Evolutionary conservation across 768 basidiomycete species (phyloP).

Genomic region (Calocybe cyanea): DNA sequence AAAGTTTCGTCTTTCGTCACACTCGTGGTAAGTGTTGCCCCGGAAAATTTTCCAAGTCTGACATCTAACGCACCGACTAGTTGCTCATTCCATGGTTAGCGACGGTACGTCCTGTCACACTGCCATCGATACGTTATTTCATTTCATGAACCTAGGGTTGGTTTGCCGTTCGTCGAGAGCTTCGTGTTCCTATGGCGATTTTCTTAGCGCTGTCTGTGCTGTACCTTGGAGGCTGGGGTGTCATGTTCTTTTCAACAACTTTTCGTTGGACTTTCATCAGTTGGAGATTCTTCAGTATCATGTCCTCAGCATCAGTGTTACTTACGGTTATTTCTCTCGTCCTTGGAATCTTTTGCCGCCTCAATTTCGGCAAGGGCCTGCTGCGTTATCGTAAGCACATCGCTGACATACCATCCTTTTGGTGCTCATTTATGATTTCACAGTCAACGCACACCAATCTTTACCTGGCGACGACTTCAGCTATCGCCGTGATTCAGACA

Average conservation of each 20-base stretch:
- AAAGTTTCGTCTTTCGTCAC: slow-evolving; percentile 52
- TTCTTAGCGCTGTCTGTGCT: slow-evolving; percentile 60
- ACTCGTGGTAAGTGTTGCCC: slow-evolving; percentile 46
- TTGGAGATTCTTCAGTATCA: slow-evolving; percentile 72
- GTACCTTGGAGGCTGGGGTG: slow-evolving; percentile 66
- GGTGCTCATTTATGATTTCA: slow-evolving; percentile 4
- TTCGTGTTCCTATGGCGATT: slow-evolving; percentile 49
- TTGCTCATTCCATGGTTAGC: slow-evolving; percentile 69
- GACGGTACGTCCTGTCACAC: slow-evolving; percentile 32
- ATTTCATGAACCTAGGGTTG: slow-evolving; percentile 49
- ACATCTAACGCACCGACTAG: slow-evolving; percentile 26
- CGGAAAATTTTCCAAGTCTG: background rate
- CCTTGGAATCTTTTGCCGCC: slow-evolving; percentile 62
- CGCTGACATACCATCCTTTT: background rate
- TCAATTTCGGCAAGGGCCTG: slow-evolving; percentile 78
- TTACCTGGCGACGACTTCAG: slow-evolving; percentile 29
- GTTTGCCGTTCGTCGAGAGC: slow-evolving; percentile 70
- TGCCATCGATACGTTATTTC: background rate
- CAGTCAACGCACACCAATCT: slow-evolving; percentile 56
- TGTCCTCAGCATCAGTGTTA: slow-evolving; percentile 53
- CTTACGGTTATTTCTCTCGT: slow-evolving; percentile 53
- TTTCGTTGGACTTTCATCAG: slow-evolving; percentile 75
- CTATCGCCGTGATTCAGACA: slow-evolving; percentile 35
- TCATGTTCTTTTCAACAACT: slow-evolving; percentile 68
- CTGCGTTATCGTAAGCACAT: slow-evolving; percentile 54